A percentile compares a stretch with the other conserved stretches of the same genome.
Conservation (phyloP, 768 basidiomycete genomes). For the Leccinum fibrillosum region DNA sequence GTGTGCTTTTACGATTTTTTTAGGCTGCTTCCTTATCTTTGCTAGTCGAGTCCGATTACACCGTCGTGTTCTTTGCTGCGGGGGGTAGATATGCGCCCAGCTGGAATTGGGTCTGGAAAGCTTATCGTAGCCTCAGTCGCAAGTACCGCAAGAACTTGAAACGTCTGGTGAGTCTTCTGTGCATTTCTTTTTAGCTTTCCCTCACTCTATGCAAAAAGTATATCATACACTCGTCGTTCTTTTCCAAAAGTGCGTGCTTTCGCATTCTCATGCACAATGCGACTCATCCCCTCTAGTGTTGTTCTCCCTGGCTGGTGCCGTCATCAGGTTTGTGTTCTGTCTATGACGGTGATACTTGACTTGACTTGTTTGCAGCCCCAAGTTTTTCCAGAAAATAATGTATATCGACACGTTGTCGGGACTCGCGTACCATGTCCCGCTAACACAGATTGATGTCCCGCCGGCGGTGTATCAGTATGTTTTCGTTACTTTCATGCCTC, state of each 20-base stretch:
- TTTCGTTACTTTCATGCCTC: not conserved
- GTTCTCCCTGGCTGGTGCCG: slow-evolving; percentile 82
- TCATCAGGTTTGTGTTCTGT: slow-evolving; percentile 61
- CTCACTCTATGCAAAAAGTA: slow-evolving; percentile 45
- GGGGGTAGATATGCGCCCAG: slow-evolving; percentile 70
- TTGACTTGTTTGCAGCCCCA: slow-evolving; percentile 54
- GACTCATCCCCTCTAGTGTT: slow-evolving; percentile 54
- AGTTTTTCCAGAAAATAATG: slow-evolving; percentile 82
- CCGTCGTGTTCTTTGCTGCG: slow-evolving; percentile 83
- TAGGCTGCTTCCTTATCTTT: not conserved
- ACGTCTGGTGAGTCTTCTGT: slow-evolving; percentile 53
- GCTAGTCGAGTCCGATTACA: slow-evolving; percentile 84
- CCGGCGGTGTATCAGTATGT: slow-evolving; percentile 80
- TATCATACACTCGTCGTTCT: slow-evolving; percentile 85
- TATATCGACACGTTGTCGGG: slow-evolving; percentile 78
- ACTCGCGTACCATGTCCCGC: slow-evolving; percentile 69
- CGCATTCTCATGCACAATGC: not conserved
- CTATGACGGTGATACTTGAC: not conserved
- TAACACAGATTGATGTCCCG: slow-evolving; percentile 86
- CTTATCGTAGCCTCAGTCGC: slow-evolving; percentile 73
- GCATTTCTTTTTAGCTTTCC: not conserved
- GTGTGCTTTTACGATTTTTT: slow-evolving; percentile 11
- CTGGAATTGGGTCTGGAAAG: slow-evolving; percentile 93
- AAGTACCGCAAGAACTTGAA: slow-evolving; percentile 90
- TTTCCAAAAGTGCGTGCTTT: slow-evolving; percentile 69